Evolutionary conservation across 495 filamentous ascomycete genomes (phyloP), one percentile per base, ranked within the genome.

Genomic region (Lentithecium fluviatile): DNA sequence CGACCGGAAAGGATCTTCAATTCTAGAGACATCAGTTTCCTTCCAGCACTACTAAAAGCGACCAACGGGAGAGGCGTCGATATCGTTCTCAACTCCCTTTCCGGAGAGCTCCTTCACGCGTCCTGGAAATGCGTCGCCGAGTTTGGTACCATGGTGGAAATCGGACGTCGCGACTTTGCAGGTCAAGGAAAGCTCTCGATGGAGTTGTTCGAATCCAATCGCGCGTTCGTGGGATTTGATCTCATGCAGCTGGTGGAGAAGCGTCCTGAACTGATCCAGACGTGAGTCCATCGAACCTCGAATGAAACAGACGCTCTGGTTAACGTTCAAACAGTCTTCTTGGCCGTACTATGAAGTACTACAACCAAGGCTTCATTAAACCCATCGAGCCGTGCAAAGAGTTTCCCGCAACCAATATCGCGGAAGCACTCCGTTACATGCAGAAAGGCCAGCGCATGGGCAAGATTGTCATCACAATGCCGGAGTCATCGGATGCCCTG

Each of bases 31-130:
- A 24, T 20, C 2, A 32, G 19, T 15, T 64, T 88, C 59, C 77
- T 74, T 8, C 52, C 72, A 11, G 77, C 71, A 1, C 68, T 89
- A 34, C 74, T 71, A 38, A 66, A 69, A 26, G 73, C 73, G 0
- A 89, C 85, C 0, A 60, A 70, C 6, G 76, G 75, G 6, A 57
- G 74, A 0, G 86, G 87, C 0, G 82, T 88, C 0, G 85, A 89
- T 64, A 77, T 89, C 0, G 71, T 88, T 6, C 62, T 90, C 13
- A 88, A 88, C 69, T 85, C 81, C 2, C 52, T 80, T 7, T 56
- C 71, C 0, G 78, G 78, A 0, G 74, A 79, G 6, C 48, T 72
- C 6, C 71, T 82, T 0, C 66, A 69, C 0, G 59, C 70, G 10
- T 76, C 70, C 1, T 82, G 77, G 77, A 63, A 77, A 7, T 83